Percentiles rank a stretch among this genome's conserved stretches.
Conservation (phyloP, 2,329 filamentous ascomycete genomes). For the Graphilbum ipis-grandicollis region DNA sequence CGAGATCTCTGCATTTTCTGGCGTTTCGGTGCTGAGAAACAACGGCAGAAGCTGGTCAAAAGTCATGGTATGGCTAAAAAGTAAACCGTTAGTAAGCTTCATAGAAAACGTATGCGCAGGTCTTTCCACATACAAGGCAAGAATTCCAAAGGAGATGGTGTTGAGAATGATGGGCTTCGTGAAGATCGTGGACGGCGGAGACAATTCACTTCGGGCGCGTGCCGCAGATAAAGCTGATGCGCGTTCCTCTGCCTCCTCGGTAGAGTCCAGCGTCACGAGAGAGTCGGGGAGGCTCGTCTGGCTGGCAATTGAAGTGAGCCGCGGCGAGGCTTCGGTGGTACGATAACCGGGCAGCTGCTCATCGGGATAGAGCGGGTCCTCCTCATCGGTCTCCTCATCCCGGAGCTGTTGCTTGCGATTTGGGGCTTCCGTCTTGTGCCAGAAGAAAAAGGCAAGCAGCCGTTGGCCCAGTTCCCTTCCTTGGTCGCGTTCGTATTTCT, state of each 20-base stretch:
- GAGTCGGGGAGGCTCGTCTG: constrained; percentile 16
- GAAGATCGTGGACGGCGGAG: constrained; percentile 35
- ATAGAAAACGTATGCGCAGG: constrained; percentile 11
- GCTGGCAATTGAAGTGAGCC: constrained; percentile 3
- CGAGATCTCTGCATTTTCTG: constrained; percentile 27
- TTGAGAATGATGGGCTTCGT: constrained; percentile 73
- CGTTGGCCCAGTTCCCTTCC: constrained; percentile 63
- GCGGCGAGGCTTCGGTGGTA: constrained; percentile 27
- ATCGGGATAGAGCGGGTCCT: constrained; percentile 43
- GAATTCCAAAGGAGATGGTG: constrained; percentile 76
- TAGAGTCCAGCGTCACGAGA: constrained; percentile 8
- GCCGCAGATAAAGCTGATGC: constrained; percentile 10
- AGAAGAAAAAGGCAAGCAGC: constrained; percentile 32
- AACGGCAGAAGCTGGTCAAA: constrained; percentile 90
- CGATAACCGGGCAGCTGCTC: constrained; percentile 53
- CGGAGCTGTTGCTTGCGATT: constrained; percentile 14
- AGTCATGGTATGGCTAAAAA: constrained; percentile 74
- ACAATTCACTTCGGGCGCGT: constrained; percentile 1
- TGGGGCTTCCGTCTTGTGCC: constrained; percentile 9
- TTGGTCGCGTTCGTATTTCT: constrained; percentile 57
- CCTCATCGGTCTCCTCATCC: constrained; percentile 26
- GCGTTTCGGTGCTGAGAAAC: constrained; percentile 57
- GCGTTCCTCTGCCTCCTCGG: constrained; percentile 11
- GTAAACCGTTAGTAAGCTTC: too few relatives aligned
- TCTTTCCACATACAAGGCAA: constrained; percentile 90